Evolutionary conservation across 2,329 filamentous ascomycete species (phyloP).

Genomic region (Bipolaris cookei): DNA sequence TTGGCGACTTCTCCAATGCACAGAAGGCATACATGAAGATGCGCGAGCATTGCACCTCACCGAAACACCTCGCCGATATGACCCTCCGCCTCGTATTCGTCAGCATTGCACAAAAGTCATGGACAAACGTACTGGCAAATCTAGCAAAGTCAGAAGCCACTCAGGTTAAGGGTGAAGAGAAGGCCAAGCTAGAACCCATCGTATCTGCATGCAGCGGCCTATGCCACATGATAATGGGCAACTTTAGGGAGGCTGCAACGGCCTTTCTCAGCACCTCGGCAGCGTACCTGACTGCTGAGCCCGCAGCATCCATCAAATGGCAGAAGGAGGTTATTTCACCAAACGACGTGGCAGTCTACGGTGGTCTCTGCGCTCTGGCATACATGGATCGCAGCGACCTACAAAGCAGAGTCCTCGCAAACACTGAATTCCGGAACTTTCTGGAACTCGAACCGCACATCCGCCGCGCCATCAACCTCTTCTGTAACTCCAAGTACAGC

Average conservation of each 20-base stretch:
- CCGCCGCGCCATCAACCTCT: conserved; percentile 85
- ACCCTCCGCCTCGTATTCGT: conserved; percentile 78
- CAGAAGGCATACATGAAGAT: conserved; percentile 82
- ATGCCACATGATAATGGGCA: conserved; percentile 62
- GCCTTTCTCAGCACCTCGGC: conserved; percentile 71
- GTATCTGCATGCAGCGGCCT: conserved; percentile 68
- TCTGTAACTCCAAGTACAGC: conserved; percentile 89
- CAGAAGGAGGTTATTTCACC: conserved; percentile 76
- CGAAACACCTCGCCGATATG: conserved; percentile 83
- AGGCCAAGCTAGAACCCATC: conserved; percentile 66
- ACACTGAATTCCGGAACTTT: conserved; percentile 83
- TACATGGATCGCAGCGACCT: conserved; percentile 83
- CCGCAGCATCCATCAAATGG: conserved; percentile 58
- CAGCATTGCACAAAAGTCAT: conserved; percentile 77
- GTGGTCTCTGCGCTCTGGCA: conserved; percentile 85
- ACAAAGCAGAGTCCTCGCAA: conserved; percentile 78
- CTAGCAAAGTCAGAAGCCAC: conserved; percentile 63
- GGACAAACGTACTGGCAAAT: conserved; percentile 70
- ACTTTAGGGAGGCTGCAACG: conserved; percentile 71
- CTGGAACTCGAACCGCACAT: conserved; percentile 94
- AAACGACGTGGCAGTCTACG: conserved; percentile 92
- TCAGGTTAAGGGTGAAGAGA: conserved; percentile 63
- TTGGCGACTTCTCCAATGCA: conserved; percentile 74
- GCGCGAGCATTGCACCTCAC: conserved; percentile 86
- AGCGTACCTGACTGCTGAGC: conserved; percentile 49